Conservation (phyloP, 169 alveolate genomes). For the Plasmodium chabaudi region DNA sequence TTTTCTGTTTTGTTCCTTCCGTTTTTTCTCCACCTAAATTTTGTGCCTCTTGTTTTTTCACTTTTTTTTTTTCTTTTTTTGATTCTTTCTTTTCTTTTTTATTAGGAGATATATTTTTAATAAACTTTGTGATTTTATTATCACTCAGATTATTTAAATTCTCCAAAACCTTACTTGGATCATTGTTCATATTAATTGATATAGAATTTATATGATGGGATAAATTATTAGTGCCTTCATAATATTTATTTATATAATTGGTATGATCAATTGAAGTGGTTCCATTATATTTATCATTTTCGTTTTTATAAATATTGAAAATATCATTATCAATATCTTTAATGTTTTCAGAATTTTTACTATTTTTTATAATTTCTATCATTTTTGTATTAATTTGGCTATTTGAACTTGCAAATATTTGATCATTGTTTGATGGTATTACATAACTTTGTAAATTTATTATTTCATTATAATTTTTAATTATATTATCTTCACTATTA, state of each 20-base stretch:
- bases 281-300: neutral
- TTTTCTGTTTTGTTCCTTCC: neutral
- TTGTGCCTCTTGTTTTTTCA: neutral
- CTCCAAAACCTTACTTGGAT: too few relatives aligned
- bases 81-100: neutral
- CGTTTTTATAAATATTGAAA: neutral
- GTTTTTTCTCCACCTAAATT: constrained; percentile 1
- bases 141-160: too few relatives aligned
- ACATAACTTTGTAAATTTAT: neutral
- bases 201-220: too few relatives aligned
- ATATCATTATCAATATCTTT: neutral
- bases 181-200: too few relatives aligned
- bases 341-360: constrained; percentile 19
- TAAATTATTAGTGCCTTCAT: too few relatives aligned
- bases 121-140: too few relatives aligned
- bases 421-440: neutral
- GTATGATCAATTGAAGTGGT: too few relatives aligned
- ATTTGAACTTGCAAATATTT: constrained; percentile 1
- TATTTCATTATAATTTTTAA: neutral
- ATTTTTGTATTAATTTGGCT: constrained; percentile 28
- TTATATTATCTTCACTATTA: neutral
- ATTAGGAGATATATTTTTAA: too few relatives aligned
- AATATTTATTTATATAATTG: too few relatives aligned
- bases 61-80: neutral
- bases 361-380: constrained; percentile 21